Base-by-base conservation (phyloP, 2,329 filamentous ascomycete species). In the Talaromyces sp. region DNA sequence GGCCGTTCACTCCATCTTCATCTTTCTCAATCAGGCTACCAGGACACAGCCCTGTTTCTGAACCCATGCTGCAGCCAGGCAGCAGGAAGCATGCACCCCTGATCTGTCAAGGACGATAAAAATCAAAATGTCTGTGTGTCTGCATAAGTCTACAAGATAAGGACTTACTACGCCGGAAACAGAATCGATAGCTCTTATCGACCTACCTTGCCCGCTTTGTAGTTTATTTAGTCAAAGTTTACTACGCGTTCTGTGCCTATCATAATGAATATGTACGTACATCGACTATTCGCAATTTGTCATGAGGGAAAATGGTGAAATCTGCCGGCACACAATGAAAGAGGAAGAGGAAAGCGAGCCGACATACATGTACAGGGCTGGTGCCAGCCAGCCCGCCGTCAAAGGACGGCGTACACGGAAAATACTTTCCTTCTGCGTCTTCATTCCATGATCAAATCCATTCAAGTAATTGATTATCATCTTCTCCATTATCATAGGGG, bases 101-200 rank as follows among this genome's bases (percentile, higher is more conserved):
- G 56, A 41, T 41, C 33, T 39, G 56, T 58, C 35, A 43, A 39
- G 35, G 56, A 43, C 22, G n/a, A 35, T 41, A 39, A 7, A 58
- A 22, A 19, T 17, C 35, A 57, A n/a, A 54, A 35, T 19, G 56
- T 58, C 56, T 58, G 56, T 58, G 56, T 58, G 56, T 58, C 56
- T 58, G 56, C 56, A 58, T 58, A 43, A 57, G 56, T 31, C 35
- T 58, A n/a, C 35, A 11, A 43, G 37, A 39, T 39, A 58, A 58
- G 33, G 11, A 8, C 35, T 43, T 25, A 27, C 15, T 41, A 58
- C 37, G 31, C 50, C 10, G 50, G n/a, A 35, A 54, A 54, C 17
- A 11, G 50, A 54, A 13, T 19, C 27, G 49, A 52, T 52, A 19
- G 15, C n/a, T n/a, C 54, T 57, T 41, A 41, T 57, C 54, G 56